Evolutionary conservation across 768 basidiomycete species (phyloP).

Genomic region (Paxillus ammoniavirescens): DNA sequence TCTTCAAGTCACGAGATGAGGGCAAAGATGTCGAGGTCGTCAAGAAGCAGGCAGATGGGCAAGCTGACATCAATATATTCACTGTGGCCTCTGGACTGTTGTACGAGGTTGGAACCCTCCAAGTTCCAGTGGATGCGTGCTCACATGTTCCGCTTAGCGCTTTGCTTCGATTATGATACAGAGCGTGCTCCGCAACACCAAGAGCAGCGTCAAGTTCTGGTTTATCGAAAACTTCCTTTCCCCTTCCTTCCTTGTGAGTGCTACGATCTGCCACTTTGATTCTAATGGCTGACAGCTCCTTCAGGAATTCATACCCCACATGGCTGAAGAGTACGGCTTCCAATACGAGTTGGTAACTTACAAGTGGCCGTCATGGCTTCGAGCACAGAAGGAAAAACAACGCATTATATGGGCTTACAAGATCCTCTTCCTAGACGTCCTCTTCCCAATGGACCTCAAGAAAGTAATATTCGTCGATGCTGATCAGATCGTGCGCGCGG

Average conservation of each 20-base stretch:
- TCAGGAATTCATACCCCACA: slow-evolving; percentile 92
- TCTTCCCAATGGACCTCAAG: slow-evolving; percentile 98
- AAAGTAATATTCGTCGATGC: slow-evolving; percentile 99
- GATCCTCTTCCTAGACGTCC: slow-evolving; percentile 96
- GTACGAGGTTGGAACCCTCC: slow-evolving; percentile 71
- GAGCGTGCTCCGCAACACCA: slow-evolving; percentile 91
- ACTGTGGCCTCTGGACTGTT: slow-evolving; percentile 96
- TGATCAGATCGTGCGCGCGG: slow-evolving; percentile 95
- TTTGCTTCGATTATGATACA: slow-evolving; percentile 99
- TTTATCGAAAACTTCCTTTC: slow-evolving; percentile 99
- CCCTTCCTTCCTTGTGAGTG: slow-evolving; percentile 85
- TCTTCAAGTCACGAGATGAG: slow-evolving; percentile 37
- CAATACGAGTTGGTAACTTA: slow-evolving; percentile 98
- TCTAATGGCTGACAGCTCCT: background rate
- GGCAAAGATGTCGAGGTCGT: slow-evolving; percentile 15
- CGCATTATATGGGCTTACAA: slow-evolving; percentile 99
- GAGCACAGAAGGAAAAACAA: slow-evolving; percentile 97
- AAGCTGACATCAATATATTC: slow-evolving; percentile 98
- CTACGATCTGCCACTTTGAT: background rate
- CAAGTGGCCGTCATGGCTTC: slow-evolving; percentile 98
- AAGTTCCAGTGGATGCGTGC: background rate
- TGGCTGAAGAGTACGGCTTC: slow-evolving; percentile 89
- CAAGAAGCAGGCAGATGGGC: slow-evolving; percentile 34
- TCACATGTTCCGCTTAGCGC: slow-evolving; percentile 49
- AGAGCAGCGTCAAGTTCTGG: slow-evolving; percentile 98